Percentiles rank a stretch among this genome's conserved stretches.
Conservation (phyloP, 1,284 basidiomycete species). For the Melanopsichium pennsylvanicum region DNA sequence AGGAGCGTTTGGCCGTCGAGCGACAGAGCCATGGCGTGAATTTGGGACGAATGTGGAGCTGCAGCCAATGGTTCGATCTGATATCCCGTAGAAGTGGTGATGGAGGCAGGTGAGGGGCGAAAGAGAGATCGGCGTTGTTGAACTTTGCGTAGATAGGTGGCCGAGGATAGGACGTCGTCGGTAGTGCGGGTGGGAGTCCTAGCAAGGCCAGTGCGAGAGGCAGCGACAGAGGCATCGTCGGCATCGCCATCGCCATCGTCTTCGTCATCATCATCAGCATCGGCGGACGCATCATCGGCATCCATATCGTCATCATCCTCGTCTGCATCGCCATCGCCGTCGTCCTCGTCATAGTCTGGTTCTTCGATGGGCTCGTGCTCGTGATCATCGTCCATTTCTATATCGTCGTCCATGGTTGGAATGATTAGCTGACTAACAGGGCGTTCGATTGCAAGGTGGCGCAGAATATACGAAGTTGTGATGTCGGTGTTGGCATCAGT, state of each 20-base stretch:
- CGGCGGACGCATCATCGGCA: constrained; percentile 18
- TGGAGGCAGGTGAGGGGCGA: constrained; percentile 14
- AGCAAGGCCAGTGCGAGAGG: constrained; percentile 13
- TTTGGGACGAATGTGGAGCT: constrained; percentile 85
- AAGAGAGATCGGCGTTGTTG: constrained; percentile 30
- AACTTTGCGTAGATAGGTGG: constrained; percentile 37
- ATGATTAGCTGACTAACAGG: too few species aligned
- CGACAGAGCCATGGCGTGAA: constrained; percentile 83
- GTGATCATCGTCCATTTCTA: constrained; percentile 42
- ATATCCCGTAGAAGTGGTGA: constrained; percentile 35
- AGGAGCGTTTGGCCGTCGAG: constrained; percentile 87
- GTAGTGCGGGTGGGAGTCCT: constrained; percentile 4
- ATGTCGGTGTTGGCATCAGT: background rate
- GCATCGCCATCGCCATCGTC: constrained; percentile 13
- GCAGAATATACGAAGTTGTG: too few species aligned
- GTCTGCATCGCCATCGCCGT: constrained; percentile 16
- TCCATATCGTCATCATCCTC: constrained; percentile 20
- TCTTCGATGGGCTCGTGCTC: constrained; percentile 22
- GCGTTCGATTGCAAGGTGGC: too few species aligned
- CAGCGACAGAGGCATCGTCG: constrained; percentile 13
- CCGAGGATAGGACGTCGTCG: constrained; percentile 19
- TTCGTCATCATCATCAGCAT: constrained; percentile 19
- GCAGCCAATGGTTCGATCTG: constrained; percentile 89
- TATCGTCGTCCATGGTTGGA: constrained; percentile 44
- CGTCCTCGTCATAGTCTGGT: constrained; percentile 29